phyloP scores from a whole-genome alignment of 441 rosid species.

The Lepidium campestre region DNA sequence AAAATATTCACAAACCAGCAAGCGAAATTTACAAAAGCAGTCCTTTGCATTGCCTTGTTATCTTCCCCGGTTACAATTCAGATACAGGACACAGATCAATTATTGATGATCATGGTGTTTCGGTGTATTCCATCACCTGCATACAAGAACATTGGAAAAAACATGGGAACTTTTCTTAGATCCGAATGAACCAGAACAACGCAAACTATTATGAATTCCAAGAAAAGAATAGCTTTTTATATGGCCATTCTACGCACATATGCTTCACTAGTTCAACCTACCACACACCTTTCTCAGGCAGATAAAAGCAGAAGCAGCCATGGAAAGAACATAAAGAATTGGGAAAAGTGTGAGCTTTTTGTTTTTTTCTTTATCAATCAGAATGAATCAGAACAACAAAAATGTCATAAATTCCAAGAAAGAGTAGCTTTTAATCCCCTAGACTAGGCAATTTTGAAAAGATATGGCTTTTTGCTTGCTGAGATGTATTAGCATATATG shows the following conservation, averaged over 20 bases:
- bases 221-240: not conserved
- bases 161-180: not conserved
- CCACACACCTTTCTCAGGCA: not conserved
- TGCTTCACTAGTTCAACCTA: not conserved
- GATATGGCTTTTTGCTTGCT: not conserved
- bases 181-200: not conserved
- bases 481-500: not conserved
- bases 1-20: conserved; percentile 27
- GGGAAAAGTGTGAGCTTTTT: not conserved
- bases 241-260: not conserved
- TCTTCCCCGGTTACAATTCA: conserved; percentile 24
- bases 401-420: not conserved
- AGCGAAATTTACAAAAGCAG: conserved; percentile 17
- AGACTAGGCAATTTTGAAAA: not conserved
- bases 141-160: not conserved
- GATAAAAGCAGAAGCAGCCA: conserved; percentile 4
- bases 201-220: not conserved
- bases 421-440: not conserved
- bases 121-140: conserved; percentile 34
- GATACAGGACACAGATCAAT: conserved; percentile 7
- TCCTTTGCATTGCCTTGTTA: conserved; percentile 13
- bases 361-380: too few species aligned
- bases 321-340: not conserved
- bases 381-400: not conserved
- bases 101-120: conserved; percentile 22